Percentiles rank a stretch among this genome's conserved stretches.
Conservation (phyloP, 1,284 basidiomycete genomes). For the Fomitopsis schrenkii region DNA sequence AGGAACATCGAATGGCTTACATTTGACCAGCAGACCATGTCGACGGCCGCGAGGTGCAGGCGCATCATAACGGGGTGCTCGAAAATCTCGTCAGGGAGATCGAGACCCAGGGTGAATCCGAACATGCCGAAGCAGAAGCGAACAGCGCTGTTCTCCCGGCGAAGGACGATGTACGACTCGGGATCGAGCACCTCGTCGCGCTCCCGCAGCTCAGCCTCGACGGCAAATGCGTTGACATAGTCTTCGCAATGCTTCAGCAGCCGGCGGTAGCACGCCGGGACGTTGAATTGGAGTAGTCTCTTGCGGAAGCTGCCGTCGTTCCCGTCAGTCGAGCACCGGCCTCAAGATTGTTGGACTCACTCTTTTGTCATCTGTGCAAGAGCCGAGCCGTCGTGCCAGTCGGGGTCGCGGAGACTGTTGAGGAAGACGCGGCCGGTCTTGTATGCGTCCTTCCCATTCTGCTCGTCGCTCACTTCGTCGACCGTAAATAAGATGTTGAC, state of each 20-base stretch:
- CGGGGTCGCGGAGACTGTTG: constrained; percentile 46
- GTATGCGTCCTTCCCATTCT: constrained; percentile 50
- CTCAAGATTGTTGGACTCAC: constrained; percentile 31
- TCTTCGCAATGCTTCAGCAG: constrained; percentile 51
- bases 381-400: constrained; percentile 26
- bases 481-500: constrained; percentile 65
- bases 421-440: constrained; percentile 50
- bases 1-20: constrained; percentile 32
- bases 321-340: constrained; percentile 1
- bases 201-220: constrained; percentile 60
- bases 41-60: constrained; percentile 57
- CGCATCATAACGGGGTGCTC: constrained; percentile 49
- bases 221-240: constrained; percentile 53
- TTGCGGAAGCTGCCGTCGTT: constrained; percentile 42
- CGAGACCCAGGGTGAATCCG: constrained; percentile 56
- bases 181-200: constrained; percentile 48
- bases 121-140: constrained; percentile 60
- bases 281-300: constrained; percentile 41
- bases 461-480: constrained; percentile 69
- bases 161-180: constrained; percentile 48
- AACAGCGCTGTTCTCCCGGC: constrained; percentile 65
- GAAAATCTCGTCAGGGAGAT: constrained; percentile 59
- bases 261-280: constrained; percentile 40
- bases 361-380: constrained; percentile 54
- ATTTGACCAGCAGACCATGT: constrained; percentile 68